phyloP scores from a whole-genome alignment of 768 basidiomycete genomes.

The Rhizopogon vinicolor region DNA sequence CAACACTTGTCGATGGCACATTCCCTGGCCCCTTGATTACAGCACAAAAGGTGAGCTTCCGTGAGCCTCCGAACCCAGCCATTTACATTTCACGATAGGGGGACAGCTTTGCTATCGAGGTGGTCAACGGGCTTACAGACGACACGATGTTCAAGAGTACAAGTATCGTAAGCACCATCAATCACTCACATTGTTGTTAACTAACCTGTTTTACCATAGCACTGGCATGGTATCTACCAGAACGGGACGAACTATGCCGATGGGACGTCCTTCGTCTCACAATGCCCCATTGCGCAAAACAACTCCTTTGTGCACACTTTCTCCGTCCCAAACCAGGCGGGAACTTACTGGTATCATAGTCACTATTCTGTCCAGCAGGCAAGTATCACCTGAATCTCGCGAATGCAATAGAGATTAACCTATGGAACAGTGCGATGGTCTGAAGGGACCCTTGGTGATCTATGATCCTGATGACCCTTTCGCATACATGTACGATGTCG shows the following conservation, averaged over 20 bases:
- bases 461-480: conserved; percentile 44
- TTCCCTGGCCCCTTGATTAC: conserved; percentile 1
- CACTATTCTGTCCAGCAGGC: conserved; percentile 30
- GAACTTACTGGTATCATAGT: conserved; percentile 48
- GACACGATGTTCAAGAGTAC: conserved; percentile 43
- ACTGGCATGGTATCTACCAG: conserved; percentile 30
- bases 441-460: conserved; percentile 38
- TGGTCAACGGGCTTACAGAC: conserved; percentile 42
- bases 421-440: conserved; percentile 30
- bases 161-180: conserved; percentile 24
- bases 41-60: conserved; percentile 1
- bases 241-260: conserved; percentile 26
- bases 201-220: conserved; percentile 18
- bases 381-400: no score
- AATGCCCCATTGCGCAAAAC: conserved; percentile 35
- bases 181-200: not conserved
- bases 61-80: no score
- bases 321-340: conserved; percentile 25
- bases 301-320: conserved; percentile 35
- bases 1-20: conserved; percentile 1
- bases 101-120: conserved; percentile 34
- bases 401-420: conserved; percentile 30
- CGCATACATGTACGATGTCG: conserved; percentile 38
- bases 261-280: conserved; percentile 35
- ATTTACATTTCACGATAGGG: conserved; percentile 20